A percentile compares a stretch with the other conserved stretches of the same genome.
Evolutionary conservation across 306 rosid species (phyloP).

Genomic region (Quillaja saponaria): DNA sequence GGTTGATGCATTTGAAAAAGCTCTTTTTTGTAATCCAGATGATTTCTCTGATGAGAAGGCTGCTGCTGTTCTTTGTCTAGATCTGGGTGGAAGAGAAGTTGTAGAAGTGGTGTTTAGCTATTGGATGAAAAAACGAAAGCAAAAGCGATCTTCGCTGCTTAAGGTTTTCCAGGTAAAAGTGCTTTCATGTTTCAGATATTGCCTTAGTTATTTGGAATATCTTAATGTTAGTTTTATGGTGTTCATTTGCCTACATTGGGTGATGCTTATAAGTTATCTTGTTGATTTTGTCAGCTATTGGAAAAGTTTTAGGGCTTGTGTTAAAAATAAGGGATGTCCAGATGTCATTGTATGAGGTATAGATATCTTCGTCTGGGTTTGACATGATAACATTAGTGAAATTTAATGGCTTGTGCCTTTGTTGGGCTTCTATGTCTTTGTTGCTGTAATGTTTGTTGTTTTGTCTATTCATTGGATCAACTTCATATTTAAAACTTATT

Average conservation of each 20-base stretch:
- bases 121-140: conserved; percentile 75
- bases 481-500: too few species aligned
- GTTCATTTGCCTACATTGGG: background rate
- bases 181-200: conserved; percentile 24
- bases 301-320: background rate
- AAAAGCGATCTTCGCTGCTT: conserved; percentile 41
- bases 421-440: too few species aligned
- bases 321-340: background rate
- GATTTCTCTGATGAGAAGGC: conserved; percentile 49
- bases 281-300: conserved; percentile 11
- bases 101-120: conserved; percentile 54
- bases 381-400: too few species aligned
- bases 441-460: too few species aligned
- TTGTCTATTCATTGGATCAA: too few species aligned
- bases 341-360: background rate
- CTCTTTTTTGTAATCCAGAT: conserved; percentile 41
- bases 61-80: conserved; percentile 43
- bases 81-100: conserved; percentile 43
- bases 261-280: conserved; percentile 6
- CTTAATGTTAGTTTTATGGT: conserved; percentile 6
- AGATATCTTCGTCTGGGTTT: too few species aligned
- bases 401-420: too few species aligned
- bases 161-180: conserved; percentile 72
- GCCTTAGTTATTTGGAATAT: background rate
- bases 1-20: conserved; percentile 73